A percentile compares a stretch with the other conserved stretches of the same genome.
Conservation (phyloP, 2,329 filamentous ascomycete species). For the Colletotrichum noveboracense region DNA sequence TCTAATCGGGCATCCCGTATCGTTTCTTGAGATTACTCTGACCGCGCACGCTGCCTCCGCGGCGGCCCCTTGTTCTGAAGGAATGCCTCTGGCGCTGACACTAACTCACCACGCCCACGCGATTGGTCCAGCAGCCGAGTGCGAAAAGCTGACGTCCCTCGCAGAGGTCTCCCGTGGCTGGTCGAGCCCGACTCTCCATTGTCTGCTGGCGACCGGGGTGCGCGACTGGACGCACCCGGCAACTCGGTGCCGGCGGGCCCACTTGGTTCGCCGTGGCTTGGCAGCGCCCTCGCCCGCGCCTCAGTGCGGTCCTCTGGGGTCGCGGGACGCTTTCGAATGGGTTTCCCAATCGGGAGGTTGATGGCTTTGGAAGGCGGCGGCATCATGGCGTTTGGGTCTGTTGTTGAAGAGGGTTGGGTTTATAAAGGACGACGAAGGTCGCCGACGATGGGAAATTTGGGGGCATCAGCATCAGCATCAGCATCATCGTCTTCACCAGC, state of each 20-base stretch:
- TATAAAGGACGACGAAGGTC: neutral
- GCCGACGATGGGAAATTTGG: accelerated
- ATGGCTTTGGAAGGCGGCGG: neutral
- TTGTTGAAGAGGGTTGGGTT: neutral
- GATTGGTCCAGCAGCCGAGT: slow-evolving; percentile 11
- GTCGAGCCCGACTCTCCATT: neutral
- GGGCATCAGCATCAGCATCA: neutral
- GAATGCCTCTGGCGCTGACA: neutral
- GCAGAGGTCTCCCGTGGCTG: neutral
- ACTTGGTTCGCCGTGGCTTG: slow-evolving; percentile 18
- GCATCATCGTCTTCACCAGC: neutral
- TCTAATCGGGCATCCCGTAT: neutral
- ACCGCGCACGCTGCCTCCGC: neutral
- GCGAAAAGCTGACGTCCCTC: slow-evolving; percentile 2
- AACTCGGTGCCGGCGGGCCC: slow-evolving; percentile 6
- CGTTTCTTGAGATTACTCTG: neutral
- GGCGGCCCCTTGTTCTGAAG: neutral
- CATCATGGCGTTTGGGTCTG: neutral
- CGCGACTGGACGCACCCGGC: slow-evolving; percentile 6
- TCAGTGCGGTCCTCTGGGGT: neutral
- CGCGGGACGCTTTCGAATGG: slow-evolving; percentile 9
- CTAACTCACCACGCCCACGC: neutral
- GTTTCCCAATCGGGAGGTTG: slow-evolving; percentile 5
- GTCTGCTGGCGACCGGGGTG: neutral
- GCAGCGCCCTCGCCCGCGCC: neutral